phyloP scores from a whole-genome alignment of 768 basidiomycete species.

The Boletellus ananiceps region DNA sequence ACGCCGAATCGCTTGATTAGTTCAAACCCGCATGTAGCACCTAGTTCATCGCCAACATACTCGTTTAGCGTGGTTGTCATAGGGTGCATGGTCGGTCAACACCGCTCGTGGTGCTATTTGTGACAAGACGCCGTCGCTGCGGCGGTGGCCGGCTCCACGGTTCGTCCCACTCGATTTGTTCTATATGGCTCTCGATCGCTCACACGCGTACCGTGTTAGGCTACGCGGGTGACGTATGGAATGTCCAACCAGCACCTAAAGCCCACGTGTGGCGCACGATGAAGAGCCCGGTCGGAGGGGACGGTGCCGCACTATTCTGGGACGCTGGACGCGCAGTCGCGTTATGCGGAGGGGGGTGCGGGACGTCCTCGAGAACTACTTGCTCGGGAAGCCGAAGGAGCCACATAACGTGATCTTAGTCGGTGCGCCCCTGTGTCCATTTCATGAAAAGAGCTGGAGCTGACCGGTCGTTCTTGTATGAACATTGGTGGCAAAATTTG shows the following conservation, averaged over 20 bases:
- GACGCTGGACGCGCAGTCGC: constrained; percentile 80
- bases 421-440: constrained; percentile 21
- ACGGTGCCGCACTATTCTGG: constrained; percentile 87
- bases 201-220: constrained; percentile 3
- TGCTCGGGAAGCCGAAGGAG: constrained; percentile 61
- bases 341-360: constrained; percentile 73
- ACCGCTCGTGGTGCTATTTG: constrained; percentile 89
- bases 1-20: constrained; percentile 73
- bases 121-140: constrained; percentile 74
- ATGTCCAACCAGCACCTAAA: constrained; percentile 78
- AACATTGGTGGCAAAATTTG: too few species aligned
- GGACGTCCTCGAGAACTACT: constrained; percentile 68
- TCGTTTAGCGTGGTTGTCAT: constrained; percentile 15
- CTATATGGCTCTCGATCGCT: background rate
- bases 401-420: constrained; percentile 79
- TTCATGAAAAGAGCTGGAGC: background rate
- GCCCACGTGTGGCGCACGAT: constrained; percentile 83
- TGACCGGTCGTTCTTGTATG: background rate
- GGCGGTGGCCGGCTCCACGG: constrained; percentile 77
- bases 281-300: constrained; percentile 74
- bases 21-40: constrained; percentile 49
- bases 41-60: background rate
- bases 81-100: constrained; percentile 91
- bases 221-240: constrained; percentile 66
- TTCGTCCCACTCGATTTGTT: too few species aligned